Base-by-base conservation (phyloP, 208 protist genomes). In the Wallacemonas rigidus region DNA sequence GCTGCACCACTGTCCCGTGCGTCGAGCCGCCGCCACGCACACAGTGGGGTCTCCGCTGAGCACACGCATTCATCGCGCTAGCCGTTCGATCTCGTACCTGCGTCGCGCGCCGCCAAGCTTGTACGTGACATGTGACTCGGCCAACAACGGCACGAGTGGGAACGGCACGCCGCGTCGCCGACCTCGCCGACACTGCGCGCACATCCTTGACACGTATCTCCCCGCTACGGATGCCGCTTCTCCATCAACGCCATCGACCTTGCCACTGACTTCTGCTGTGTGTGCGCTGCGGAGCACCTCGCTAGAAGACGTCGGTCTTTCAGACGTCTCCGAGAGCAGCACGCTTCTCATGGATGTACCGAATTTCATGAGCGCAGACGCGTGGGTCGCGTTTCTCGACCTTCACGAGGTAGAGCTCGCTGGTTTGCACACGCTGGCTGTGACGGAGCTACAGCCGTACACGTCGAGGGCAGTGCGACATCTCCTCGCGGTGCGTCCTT, bases 301-400 rank as follows among this genome's bases (percentile, higher is more conserved):
- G 9, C 44, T 78, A 36, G 74, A 71, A 9, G 91, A 96, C 67
- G 40, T 83, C 9, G 17, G 65, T 2, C 93, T 93, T 70, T 68
- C 45, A 3, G 51, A 84, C 44, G 67, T 74, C 15, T 38, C 54
- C 0, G 69, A 56, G 17, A 67, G 77, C 64, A 73, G 71, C 54
- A 85, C 81, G 55, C 79, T 83, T 12, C 74, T 96, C 9, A 53
- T 96, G 17, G 91, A 88, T 0, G 64, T 93, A 35, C 91, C 91
- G 17, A 54, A 55, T 45, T 62, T 85, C 12, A 73, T 65, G 39
- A 67, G 61, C 51, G 69, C 72, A 1, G 78, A 83, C 8, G 80
- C 88, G 15, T 81, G 79, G 15, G 48, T 73, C 7, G 64, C 54
- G 35, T 90, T 96, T 55, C 61, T 87, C 15, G 77, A 86, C n/a